Percentiles rank a stretch among this genome's conserved stretches.
Evolutionary conservation across 805 yeast species (phyloP).

Genomic region (Candida caryicola): DNA sequence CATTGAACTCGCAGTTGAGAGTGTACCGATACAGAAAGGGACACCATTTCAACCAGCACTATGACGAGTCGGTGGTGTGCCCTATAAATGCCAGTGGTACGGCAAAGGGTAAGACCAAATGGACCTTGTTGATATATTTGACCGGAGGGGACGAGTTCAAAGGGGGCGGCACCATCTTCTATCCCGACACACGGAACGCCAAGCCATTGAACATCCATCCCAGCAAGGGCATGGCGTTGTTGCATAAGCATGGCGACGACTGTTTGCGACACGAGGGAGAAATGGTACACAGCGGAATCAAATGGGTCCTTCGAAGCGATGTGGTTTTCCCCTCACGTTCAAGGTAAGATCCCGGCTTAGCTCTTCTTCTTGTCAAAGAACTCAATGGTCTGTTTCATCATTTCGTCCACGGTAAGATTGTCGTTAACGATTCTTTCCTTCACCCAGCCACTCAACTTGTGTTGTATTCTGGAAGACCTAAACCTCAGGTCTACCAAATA

Average conservation of each 20-base stretch:
- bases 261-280: slow-evolving; percentile 61
- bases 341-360: slow-evolving; percentile 4
- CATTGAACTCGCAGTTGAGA: slow-evolving; percentile 55
- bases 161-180: slow-evolving; percentile 62
- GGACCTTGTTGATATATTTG: slow-evolving; percentile 59
- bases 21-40: slow-evolving; percentile 54
- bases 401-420: slow-evolving; percentile 8
- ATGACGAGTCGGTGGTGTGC: slow-evolving; percentile 53
- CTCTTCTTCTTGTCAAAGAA: slow-evolving; percentile 22
- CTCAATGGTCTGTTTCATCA: slow-evolving; percentile 23
- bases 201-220: slow-evolving; percentile 44
- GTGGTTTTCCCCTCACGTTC: slow-evolving; percentile 29
- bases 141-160: slow-evolving; percentile 53
- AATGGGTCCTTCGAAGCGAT: slow-evolving; percentile 65
- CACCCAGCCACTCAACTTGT: slow-evolving; percentile 76
- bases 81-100: slow-evolving; percentile 20
- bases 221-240: slow-evolving; percentile 51
- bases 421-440: slow-evolving; percentile 18
- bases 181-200: slow-evolving; percentile 25
- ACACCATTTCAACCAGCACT: slow-evolving; percentile 59
- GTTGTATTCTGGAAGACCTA: slow-evolving; percentile 40
- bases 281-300: slow-evolving; percentile 48
- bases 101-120: slow-evolving; percentile 43
- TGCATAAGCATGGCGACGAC: slow-evolving; percentile 67
- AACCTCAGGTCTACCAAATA: slow-evolving; percentile 70